Conservation (phyloP, 179 eudicot species). For the Beta corolliflora region DNA sequence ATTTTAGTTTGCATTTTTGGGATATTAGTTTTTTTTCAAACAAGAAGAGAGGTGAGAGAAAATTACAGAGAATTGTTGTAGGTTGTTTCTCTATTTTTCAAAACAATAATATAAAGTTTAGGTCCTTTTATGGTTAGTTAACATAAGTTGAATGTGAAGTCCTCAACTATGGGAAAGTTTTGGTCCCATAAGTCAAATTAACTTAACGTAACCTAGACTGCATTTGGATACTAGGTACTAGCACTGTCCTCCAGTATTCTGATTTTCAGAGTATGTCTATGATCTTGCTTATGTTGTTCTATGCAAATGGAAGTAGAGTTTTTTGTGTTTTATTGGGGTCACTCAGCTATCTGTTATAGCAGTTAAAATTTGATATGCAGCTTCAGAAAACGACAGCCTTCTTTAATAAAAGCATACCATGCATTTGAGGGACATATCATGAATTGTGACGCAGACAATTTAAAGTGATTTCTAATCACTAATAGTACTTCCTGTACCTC, state of each 20-base stretch:
- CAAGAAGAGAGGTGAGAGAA: too few species aligned
- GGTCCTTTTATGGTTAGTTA: not conserved
- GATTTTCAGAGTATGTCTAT: not conserved
- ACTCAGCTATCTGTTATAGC: not conserved
- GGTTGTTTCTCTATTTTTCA: not conserved
- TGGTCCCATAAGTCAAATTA: not conserved
- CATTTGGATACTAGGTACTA: not conserved
- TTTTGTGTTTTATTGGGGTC: not conserved
- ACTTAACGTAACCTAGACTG: not conserved
- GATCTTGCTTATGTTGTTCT: not conserved
- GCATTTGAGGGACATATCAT: not conserved
- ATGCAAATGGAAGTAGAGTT: not conserved
- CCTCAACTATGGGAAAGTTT: not conserved
- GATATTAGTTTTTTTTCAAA: not conserved
- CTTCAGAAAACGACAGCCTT: not conserved
- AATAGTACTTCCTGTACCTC: not conserved
- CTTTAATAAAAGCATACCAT: constrained; percentile 4
- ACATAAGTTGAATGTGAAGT: not conserved
- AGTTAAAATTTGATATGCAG: not conserved
- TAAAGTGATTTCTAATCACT: constrained; percentile 1
- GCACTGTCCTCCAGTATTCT: not conserved
- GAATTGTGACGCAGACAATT: not conserved
- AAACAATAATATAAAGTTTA: not conserved
- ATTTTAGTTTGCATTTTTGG: not conserved
- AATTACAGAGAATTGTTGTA: not conserved